Evolutionary conservation across 306 rosid species (phyloP).

Genomic region (Castanea sativa): DNA sequence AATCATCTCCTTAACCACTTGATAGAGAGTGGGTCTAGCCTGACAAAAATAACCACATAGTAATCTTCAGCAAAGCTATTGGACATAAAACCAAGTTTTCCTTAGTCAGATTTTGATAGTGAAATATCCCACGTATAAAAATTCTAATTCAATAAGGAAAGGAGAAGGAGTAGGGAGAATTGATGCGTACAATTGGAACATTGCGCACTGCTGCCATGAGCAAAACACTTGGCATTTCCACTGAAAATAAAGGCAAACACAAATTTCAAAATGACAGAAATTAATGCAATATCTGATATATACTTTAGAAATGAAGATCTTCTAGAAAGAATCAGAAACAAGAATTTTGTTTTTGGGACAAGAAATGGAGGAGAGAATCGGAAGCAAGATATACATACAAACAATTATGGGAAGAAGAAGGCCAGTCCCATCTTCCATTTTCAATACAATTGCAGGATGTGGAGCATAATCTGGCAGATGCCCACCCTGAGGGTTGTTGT

Average conservation of each 20-base stretch:
- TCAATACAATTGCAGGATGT: constrained; percentile 95
- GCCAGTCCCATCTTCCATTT: constrained; percentile 97
- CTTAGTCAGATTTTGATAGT: neutral
- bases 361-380: neutral
- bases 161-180: constrained; percentile 1
- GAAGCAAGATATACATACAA: constrained; percentile 55
- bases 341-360: too few relatives aligned
- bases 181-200: constrained; percentile 74
- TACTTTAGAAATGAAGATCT: constrained; percentile 5
- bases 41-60: constrained; percentile 36
- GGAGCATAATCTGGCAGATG: constrained; percentile 96
- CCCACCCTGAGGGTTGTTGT: constrained; percentile 95
- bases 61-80: constrained; percentile 8
- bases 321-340: neutral
- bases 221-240: constrained; percentile 94
- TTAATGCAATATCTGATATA: constrained; percentile 4
- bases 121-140: neutral
- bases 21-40: constrained; percentile 97
- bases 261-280: constrained; percentile 17
- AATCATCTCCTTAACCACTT: constrained; percentile 90
- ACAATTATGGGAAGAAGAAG: constrained; percentile 98
- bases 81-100: constrained; percentile 15
- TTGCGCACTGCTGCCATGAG: constrained; percentile 93
- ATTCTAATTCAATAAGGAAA: neutral
- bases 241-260: constrained; percentile 52